phyloP scores from a whole-genome alignment of 768 basidiomycete genomes.

The Xerocomellus amylosporus region DNA sequence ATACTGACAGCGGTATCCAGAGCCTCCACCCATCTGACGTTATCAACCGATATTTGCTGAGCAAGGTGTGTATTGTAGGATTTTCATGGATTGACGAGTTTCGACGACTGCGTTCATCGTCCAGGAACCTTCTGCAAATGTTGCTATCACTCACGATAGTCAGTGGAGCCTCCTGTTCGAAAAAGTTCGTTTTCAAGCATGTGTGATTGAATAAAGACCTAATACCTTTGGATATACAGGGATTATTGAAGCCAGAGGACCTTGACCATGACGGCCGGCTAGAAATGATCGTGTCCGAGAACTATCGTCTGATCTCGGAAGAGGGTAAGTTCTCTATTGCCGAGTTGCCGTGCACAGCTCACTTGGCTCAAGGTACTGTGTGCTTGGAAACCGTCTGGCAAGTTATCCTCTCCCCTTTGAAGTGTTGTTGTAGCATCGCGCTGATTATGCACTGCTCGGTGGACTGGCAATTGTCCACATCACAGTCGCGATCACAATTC shows the following conservation, averaged over 20 bases:
- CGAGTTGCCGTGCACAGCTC: not conserved
- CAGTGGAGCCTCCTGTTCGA: constrained; percentile 14
- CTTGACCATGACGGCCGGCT: not conserved
- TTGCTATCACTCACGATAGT: constrained; percentile 15
- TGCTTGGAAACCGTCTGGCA: constrained; percentile 2
- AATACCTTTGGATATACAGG: not conserved
- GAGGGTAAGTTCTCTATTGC: not conserved
- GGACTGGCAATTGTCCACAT: too few species aligned
- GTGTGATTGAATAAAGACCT: not conserved
- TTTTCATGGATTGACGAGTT: not conserved
- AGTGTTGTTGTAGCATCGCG: not conserved
- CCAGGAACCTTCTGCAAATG: constrained; percentile 9
- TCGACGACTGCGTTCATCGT: not conserved
- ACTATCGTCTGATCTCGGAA: constrained; percentile 4
- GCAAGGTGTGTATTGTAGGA: not conserved
- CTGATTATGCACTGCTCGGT: not conserved
- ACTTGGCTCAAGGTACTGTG: not conserved
- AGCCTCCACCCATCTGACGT: constrained; percentile 14
- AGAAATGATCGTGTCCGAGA: constrained; percentile 3
- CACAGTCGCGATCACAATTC: not conserved
- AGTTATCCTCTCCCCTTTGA: not conserved
- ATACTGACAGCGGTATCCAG: not conserved
- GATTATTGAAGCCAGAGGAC: constrained; percentile 4
- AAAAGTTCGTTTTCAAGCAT: not conserved
- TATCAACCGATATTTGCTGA: constrained; percentile 12